Evolutionary conservation across 495 filamentous ascomycete genomes (phyloP), one percentile per base, ranked within the genome.

Genomic region (Aspergillus olivimuriae): DNA sequence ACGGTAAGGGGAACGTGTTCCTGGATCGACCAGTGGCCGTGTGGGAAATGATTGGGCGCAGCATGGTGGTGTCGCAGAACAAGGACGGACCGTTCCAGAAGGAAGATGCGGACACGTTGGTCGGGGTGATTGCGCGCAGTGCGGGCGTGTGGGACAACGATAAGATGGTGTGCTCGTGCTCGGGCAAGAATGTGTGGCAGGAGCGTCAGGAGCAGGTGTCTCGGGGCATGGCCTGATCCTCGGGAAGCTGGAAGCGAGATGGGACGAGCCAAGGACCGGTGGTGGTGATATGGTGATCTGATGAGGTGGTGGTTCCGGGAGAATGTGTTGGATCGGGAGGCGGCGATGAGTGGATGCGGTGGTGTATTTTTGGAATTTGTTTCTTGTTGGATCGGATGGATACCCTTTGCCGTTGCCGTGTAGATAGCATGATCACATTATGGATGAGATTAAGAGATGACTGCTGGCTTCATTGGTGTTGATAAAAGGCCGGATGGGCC

Each of bases 131-230:
- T 60, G 92, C 92, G 33, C 73, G 92, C 57, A 95, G 88, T 65
- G 90, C 92, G 18, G 92, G 92, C 11, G 83, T 94, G 40, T 97
- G 92, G 92, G 90, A 96, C 61, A 97, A 98, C 57, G 89, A 95
- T 60, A 98, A 96, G 75, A 95, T 85, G 55, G 92, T 98, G 20
- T 82, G 82, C 60, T 91, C 86, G 11, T 97, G 92, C 65, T 94
- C 88, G 31, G 92, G 92, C 2, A 96, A 98, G 80, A 96, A 89
- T 52, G 74, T 98, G 23, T 98, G 92, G 92, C 84, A 97, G 64
- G 92, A 98, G 73, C 76, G 92, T 58, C 83, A 82, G 69, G 91
- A 97, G 58, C 84, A 94, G 67, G 80, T 89, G 34, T 72, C 67
- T 34, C 85, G 83, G 66, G 92, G 92, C 5, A 96, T 98, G 85